These are phyloP conservation scores for Mycosphaerella sp. DNA, from an alignment of 2,329 filamentous ascomycete species.

Conservation along the genomic window DNA sequence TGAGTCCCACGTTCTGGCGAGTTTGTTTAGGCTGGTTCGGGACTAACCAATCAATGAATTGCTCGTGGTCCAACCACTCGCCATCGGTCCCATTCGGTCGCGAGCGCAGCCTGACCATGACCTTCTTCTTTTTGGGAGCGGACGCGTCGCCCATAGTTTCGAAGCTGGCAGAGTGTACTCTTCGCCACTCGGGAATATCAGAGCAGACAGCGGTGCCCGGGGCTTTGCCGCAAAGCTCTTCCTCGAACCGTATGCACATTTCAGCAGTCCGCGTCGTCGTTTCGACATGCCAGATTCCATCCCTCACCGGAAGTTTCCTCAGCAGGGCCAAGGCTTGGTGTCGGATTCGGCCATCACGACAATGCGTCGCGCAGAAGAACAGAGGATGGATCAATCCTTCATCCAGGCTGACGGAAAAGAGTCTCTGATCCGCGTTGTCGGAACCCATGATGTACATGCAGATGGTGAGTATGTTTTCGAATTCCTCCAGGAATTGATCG, in stretches of 20 bases:
- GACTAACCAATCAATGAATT: conserved; percentile 24
- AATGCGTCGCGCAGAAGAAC: conserved; percentile 28
- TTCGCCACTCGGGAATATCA: conserved; percentile 31
- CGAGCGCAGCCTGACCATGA: conserved; percentile 20
- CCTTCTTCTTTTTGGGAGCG: conserved; percentile 13
- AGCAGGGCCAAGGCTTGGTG: conserved; percentile 26
- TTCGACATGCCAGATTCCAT: conserved; percentile 29
- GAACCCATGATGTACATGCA: conserved; percentile 28
- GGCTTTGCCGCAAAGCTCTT: conserved; percentile 17
- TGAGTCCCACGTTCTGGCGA: conserved; percentile 4
- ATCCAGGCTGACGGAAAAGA: conserved; percentile 29
- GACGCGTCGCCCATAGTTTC: conserved; percentile 22
- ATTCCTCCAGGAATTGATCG: conserved; percentile 27
- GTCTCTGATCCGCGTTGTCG: conserved; percentile 25
- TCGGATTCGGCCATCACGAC: conserved; percentile 27
- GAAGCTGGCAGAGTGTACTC: conserved; percentile 25
- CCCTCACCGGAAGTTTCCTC: conserved; percentile 22
- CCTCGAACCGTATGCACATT: conserved; percentile 25
- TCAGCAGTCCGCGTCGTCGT: conserved; percentile 25
- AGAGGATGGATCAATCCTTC: conserved; percentile 31
- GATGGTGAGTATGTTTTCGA: conserved; percentile 30
- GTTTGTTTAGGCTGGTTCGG: conserved; percentile 8
- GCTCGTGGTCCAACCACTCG: conserved; percentile 25
- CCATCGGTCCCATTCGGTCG: conserved; percentile 31
- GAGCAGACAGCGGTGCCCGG: conserved; percentile 17